phyloP scores from a whole-genome alignment of 2,329 filamentous ascomycete genomes.

The Colletotrichum chlorophyti region DNA sequence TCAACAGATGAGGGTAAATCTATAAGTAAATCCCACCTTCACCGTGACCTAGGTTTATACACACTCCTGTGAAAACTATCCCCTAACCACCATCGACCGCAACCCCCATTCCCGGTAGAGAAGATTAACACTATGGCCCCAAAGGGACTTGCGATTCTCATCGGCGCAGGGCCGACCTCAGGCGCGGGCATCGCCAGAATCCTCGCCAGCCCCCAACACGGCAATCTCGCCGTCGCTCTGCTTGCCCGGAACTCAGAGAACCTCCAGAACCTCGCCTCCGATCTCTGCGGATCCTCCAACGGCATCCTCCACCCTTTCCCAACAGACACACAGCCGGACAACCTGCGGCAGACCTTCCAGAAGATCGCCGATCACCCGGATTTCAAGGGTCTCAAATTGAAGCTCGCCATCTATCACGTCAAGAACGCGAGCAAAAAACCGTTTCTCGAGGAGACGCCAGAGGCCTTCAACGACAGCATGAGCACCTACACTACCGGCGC shows the following conservation, averaged over 20 bases:
- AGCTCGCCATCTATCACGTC: conserved; percentile 61
- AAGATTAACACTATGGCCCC: conserved; percentile 46
- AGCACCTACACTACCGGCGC: conserved; percentile 61
- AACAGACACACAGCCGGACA: conserved; percentile 54
- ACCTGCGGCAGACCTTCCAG: conserved; percentile 54
- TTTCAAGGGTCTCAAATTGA: conserved; percentile 56
- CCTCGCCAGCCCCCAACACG: conserved; percentile 55
- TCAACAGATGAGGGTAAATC: neutral
- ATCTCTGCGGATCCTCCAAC: conserved; percentile 46
- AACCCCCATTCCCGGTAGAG: neutral
- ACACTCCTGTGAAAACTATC: no score
- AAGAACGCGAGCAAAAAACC: conserved; percentile 62
- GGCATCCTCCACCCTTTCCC: conserved; percentile 58
- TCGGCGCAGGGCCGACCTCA: conserved; percentile 57
- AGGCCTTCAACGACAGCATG: conserved; percentile 54
- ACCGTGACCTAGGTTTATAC: no score
- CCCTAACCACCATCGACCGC: neutral
- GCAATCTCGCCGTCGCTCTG: conserved; percentile 62
- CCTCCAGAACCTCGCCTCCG: conserved; percentile 48
- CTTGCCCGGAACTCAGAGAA: conserved; percentile 56
- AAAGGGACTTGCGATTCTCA: conserved; percentile 55
- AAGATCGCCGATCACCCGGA: conserved; percentile 55
- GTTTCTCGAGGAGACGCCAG: conserved; percentile 59
- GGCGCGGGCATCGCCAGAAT: conserved; percentile 63
- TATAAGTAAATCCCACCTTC: neutral